These are phyloP conservation scores for Effrenium voratum DNA, from an alignment of 73 alveolate genomes.

Conservation along the genomic window DNA sequence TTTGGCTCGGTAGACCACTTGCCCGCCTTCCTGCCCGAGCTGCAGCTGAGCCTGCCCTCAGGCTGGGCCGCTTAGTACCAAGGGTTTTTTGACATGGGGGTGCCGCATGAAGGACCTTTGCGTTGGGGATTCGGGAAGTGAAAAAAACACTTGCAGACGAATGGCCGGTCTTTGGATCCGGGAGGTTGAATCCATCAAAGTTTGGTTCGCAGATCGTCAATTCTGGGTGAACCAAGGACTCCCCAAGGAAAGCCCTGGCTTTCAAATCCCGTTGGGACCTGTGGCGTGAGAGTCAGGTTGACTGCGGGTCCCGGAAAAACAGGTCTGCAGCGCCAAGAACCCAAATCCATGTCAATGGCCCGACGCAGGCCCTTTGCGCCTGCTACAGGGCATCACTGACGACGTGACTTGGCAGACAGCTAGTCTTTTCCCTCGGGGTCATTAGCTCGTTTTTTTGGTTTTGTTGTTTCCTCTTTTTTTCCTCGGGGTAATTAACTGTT, in stretches of 20 bases:
- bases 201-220: no score
- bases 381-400: conserved; percentile 60
- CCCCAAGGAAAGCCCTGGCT: no score
- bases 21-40: conserved; percentile 66
- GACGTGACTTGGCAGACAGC: conserved; percentile 8
- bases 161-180: no score
- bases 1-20: conserved; percentile 83
- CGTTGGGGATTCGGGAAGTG: no score
- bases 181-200: no score
- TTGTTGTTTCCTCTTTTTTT: not conserved
- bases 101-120: no score
- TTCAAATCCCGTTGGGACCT: no score
- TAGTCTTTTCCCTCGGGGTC: not conserved
- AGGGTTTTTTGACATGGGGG: not conserved
- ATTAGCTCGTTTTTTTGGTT: not conserved
- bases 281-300: not conserved
- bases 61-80: not conserved
- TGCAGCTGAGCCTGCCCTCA: conserved; percentile 41
- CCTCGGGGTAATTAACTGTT: no score
- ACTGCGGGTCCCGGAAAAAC: no score
- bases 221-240: no score
- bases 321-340: no score
- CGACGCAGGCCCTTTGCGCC: conserved; percentile 62
- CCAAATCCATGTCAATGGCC: not conserved
- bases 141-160: no score